These are phyloP conservation scores for Tephrocybe sp. DNA, from an alignment of 768 basidiomycete species.

Conservation along the genomic window DNA sequence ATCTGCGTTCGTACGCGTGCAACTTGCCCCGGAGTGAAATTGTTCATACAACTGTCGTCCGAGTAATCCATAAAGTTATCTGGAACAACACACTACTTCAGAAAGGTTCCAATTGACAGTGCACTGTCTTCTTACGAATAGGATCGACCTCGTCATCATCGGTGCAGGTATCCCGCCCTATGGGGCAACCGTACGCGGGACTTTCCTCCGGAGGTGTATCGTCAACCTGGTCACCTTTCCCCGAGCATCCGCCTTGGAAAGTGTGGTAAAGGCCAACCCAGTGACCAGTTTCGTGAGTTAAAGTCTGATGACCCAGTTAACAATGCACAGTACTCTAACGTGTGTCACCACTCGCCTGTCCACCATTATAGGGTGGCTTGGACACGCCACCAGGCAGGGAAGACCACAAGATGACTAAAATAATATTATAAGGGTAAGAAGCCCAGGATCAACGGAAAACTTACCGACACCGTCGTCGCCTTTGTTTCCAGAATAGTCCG, in stretches of 20 bases:
- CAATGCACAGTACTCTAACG: constrained; percentile 11
- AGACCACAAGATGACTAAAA: constrained; percentile 26
- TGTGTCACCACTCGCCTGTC: constrained; percentile 16
- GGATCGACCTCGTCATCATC: constrained; percentile 28
- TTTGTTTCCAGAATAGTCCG: constrained; percentile 32
- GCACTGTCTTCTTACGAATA: constrained; percentile 24
- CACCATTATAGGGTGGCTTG: constrained; percentile 36
- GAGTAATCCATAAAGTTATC: constrained; percentile 50
- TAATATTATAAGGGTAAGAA: neutral
- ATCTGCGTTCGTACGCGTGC: constrained; percentile 35
- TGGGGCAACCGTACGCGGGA: constrained; percentile 35
- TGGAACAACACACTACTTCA: constrained; percentile 13
- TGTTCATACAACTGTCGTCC: constrained; percentile 43
- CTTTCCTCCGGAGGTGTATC: constrained; percentile 42
- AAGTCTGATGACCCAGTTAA: constrained; percentile 26
- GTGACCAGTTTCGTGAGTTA: constrained; percentile 55
- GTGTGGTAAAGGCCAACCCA: constrained; percentile 59
- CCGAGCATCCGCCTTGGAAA: constrained; percentile 45
- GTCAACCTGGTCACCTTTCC: constrained; percentile 34
- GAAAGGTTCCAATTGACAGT: neutral
- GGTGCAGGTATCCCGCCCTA: constrained; percentile 26
- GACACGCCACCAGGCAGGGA: constrained; percentile 39
- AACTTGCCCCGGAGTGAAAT: constrained; percentile 40
- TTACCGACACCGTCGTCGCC: constrained; percentile 42
- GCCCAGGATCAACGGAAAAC: neutral